Base-by-base conservation (phyloP, 352 stramenopile species). In the Pythium pyrilobum region DNA sequence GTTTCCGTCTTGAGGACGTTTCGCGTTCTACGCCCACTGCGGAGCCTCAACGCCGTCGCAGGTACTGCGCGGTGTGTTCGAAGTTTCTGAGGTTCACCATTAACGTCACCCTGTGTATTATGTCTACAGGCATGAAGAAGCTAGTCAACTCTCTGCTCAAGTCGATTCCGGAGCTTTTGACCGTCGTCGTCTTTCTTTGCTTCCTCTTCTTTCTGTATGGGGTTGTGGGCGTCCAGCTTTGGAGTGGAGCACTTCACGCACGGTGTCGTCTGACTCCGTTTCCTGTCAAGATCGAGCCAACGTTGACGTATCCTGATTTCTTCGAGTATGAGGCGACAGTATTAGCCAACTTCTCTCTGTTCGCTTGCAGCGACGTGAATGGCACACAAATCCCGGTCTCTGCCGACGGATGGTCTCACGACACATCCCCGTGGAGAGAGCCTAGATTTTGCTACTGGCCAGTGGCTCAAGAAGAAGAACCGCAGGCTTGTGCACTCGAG, bases 181-280 rank as follows among this genome's bases (percentile, higher is more conserved):
- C 87, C 25, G 84, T 92, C 18, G 72, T 92, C 11, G 75, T 79
- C 23, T 77, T 96, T 52, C 63, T 92, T n/a, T 66, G 41, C 1
- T 96, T 96, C 46, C 41, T 93, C 2, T 95, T 94, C 44, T 88
- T 91, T 27, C 50, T 96, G 20, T 96, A 95, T 42, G 83, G 74
- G 3, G 86, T 95, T 4, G 69, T 96, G 40, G 87, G 77, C 2
- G 66, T 96, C 6, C 81, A 96, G 62, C 38, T 96, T 3, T 96
- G 81, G 65, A 80, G 72, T 31, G 85, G 79, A 0, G 73, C 80
- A 28, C 52, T 89, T 5, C 80, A 88, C 39, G 49, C 71, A 4
- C 59, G 79, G 2, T 96, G 82, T 57, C 74, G 79, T 15, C 56
- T 94, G 2, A 94, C 81, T 15, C 81, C 81, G 2, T 80, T 65